Base-by-base conservation (phyloP, 495 filamentous ascomycete species). In the Monascus purpureus region DNA sequence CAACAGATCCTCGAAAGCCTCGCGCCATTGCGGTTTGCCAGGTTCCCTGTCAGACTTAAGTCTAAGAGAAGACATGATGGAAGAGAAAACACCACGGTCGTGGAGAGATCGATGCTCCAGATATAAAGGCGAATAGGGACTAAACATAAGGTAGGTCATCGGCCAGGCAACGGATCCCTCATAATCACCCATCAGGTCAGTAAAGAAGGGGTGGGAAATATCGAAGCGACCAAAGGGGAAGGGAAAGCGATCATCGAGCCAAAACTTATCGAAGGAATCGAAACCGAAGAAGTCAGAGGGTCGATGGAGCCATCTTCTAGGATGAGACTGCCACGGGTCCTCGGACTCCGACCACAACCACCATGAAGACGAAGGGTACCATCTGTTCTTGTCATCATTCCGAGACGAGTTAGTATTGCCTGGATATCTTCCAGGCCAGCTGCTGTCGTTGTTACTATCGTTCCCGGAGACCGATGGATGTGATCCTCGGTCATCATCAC, bases 1-100 rank as follows among this genome's bases (percentile, higher is more conserved):
- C 7, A 74, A 32, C 7, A 74, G 52, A 45, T 74, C 70, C 38
- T 72, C 68, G 35, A 72, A 72, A 0, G 70, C 70, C 30, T 63
- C 57, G 11, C 65, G 55, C 67, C 67, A 73, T 18, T 50, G 59
- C 4, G 59, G 55, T 32, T 61, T 53, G 3, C 37, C 39, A 2
- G 49, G 40, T 13, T 60, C 52, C 20, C 33, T 42, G 8, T 57
- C 54, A 1, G 48, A 41, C 4, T 39, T 36, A 17, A 39, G 27
- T 24, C 45, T 47, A 13, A 56, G 33, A 17, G 58, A 51, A 0
- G 56, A 53, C 44, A 62, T 47, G 22, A 62, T 34, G 8, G 58
- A 62, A 15, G 53, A 54, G 23, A 61, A 52, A 6, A 60, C 43
- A 6, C 60, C 53, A 1, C 33, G 26, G 13, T 55, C 50, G 2